Base-by-base conservation (phyloP, 2,329 filamentous ascomycete genomes). In the Penicillium brasilianum region DNA sequence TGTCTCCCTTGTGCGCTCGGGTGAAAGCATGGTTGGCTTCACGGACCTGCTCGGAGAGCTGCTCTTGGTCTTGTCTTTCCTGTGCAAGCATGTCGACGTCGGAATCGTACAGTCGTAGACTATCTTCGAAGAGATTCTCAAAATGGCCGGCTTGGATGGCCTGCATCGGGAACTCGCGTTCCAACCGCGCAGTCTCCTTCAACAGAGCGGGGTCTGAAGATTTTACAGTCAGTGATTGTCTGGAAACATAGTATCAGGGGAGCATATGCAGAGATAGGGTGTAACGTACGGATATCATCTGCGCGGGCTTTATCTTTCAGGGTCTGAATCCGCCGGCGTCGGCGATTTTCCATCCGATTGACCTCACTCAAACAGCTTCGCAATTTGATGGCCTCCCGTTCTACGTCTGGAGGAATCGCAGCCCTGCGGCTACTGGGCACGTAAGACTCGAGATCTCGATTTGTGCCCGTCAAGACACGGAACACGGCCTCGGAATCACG, bases 111-210 rank as follows among this genome's bases (percentile, higher is more conserved):
- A 89, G 83, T 49, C 90, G 87, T 1, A 99, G 84, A 1, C 93
- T 87, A 66, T 88, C 85, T 70, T 96, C 92, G 66, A 98, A 97
- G 50, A 98, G 90, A 56, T 88, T 86, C 71, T 99, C 95, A 71
- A 99, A 98, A 70, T 97, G 93, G 2, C 91, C 90, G 0, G 94
- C 89, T 54, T 92, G 90, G 55, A 99, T 90, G 11, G 88, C 86
- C 39, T 93, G 93, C 78, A 91, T 91, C 0, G 93, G 91, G 64
- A 92, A 94, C 60, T 91, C 89, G 49, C 93, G 87, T 78, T 98
- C 95, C 13, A 98, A 82, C 9, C 93, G 87, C 37, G 90, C 89
- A 2, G 93, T 89, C 81, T 98, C 93, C 52, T 86, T 85, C 22
- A 97, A 82, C 4, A 99, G 89, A 53, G 93, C 91, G 0, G 87